These are phyloP conservation scores for Crithidia bombi DNA, from an alignment of 208 protist species.

Conservation along the genomic window DNA sequence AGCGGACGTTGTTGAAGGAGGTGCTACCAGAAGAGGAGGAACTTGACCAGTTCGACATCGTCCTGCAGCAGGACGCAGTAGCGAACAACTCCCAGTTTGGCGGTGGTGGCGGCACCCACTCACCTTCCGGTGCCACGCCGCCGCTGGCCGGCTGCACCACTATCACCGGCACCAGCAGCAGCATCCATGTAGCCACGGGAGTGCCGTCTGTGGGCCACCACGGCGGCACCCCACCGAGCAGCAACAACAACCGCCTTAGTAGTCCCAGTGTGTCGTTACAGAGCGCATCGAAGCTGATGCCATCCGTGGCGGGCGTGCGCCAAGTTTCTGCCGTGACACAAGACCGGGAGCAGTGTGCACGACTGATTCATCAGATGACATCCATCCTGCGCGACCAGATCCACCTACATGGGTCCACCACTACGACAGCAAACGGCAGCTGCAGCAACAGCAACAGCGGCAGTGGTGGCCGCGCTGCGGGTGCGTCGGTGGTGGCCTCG, in stretches of 20 bases:
- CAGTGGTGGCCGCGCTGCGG: slow-evolving; percentile 4
- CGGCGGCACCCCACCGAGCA: slow-evolving; percentile 4
- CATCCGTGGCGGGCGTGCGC: slow-evolving; percentile 52
- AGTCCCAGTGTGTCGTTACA: slow-evolving; percentile 23
- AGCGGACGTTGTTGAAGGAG: neutral
- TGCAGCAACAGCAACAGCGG: slow-evolving; percentile 13
- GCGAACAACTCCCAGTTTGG: slow-evolving; percentile 30
- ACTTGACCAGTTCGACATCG: slow-evolving; percentile 75
- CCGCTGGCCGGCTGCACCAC: slow-evolving; percentile 24
- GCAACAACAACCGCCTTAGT: slow-evolving; percentile 19
- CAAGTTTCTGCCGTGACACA: slow-evolving; percentile 47
- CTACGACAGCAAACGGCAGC: neutral
- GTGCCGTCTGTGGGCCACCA: neutral
- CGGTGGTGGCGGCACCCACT: slow-evolving; percentile 24
- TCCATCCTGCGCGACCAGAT: slow-evolving; percentile 42
- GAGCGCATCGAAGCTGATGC: slow-evolving; percentile 39
- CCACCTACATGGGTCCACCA: slow-evolving; percentile 37
- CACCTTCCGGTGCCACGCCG: slow-evolving; percentile 32
- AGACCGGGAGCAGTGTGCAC: slow-evolving; percentile 44
- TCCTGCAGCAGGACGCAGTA: slow-evolving; percentile 53
- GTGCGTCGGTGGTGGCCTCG: slow-evolving; percentile 22
- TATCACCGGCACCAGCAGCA: slow-evolving; percentile 26
- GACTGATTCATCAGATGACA: slow-evolving; percentile 58
- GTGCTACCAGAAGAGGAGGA: slow-evolving; percentile 35
- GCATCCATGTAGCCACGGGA: slow-evolving; percentile 11